Conservation (phyloP, 2,329 filamentous ascomycete species). For the Xylaria sp. region DNA sequence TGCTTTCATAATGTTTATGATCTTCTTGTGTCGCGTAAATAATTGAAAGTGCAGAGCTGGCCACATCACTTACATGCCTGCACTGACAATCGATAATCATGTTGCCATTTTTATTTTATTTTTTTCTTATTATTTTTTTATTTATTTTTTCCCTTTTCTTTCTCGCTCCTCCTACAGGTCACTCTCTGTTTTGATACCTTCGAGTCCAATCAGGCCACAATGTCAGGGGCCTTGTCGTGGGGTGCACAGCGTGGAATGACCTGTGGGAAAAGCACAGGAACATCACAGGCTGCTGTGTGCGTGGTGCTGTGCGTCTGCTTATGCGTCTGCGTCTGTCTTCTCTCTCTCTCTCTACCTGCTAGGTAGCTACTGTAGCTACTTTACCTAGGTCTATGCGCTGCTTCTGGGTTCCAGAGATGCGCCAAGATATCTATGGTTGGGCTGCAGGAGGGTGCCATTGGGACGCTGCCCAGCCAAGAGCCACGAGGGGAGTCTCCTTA, state of each 20-base stretch:
- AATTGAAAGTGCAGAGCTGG: too few relatives aligned
- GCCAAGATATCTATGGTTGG: constrained; percentile 35
- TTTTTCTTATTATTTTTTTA: background rate
- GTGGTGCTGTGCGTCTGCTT: background rate
- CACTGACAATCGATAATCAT: background rate
- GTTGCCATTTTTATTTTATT: background rate
- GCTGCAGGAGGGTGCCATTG: constrained; percentile 40
- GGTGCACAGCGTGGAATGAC: constrained; percentile 29
- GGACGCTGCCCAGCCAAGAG: constrained; percentile 39
- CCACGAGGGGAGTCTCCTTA: constrained; percentile 31
- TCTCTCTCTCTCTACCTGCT: background rate
- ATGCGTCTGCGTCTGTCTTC: background rate
- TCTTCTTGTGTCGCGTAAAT: too few relatives aligned
- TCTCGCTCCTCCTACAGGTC: too few relatives aligned
- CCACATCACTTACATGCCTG: background rate
- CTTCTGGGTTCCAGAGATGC: constrained; percentile 13
- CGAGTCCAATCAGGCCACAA: constrained; percentile 26
- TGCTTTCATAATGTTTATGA: too few relatives aligned
- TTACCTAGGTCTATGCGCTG: background rate
- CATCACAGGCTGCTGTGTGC: background rate
- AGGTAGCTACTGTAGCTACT: background rate
- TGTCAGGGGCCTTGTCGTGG: constrained; percentile 43
- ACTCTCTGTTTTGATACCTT: constrained; percentile 23
- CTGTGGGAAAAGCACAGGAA: background rate
- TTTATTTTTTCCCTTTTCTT: background rate